Conservation (phyloP, 495 filamentous ascomycete genomes). For the Polyplosphaeria fusca region DNA sequence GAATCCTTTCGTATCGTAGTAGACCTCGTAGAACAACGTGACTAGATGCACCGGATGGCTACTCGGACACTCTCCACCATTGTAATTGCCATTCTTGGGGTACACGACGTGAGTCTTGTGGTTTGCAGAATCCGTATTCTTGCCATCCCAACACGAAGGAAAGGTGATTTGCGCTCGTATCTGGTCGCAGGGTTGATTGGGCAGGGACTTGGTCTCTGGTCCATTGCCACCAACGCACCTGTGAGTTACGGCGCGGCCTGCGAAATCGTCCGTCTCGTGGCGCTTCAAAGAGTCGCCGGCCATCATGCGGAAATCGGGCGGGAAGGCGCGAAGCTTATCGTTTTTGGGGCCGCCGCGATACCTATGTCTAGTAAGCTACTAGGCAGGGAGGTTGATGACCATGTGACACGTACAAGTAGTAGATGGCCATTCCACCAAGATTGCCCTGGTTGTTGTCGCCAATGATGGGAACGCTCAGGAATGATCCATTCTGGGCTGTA, state of each 20-base stretch:
- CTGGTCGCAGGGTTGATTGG: constrained; percentile 55
- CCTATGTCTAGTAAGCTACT: constrained; percentile 5
- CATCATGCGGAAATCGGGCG: constrained; percentile 70
- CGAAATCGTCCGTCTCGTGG: constrained; percentile 45
- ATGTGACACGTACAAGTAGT: constrained; percentile 58
- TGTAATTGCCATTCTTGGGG: constrained; percentile 47
- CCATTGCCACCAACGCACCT: constrained; percentile 52
- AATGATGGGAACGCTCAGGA: constrained; percentile 63
- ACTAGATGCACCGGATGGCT: constrained; percentile 60
- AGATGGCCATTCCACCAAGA: constrained; percentile 50
- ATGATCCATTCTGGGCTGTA: constrained; percentile 59
- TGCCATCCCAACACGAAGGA: constrained; percentile 50
- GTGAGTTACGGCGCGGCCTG: constrained; percentile 51
- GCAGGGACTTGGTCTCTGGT: constrained; percentile 51
- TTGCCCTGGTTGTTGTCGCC: constrained; percentile 53
- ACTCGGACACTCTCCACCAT: constrained; percentile 51
- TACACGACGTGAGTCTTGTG: constrained; percentile 60
- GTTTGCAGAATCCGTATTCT: constrained; percentile 48
- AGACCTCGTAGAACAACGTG: constrained; percentile 68
- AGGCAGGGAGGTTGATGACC: neutral
- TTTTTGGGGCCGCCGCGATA: constrained; percentile 57
- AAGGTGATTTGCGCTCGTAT: constrained; percentile 60
- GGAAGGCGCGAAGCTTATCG: constrained; percentile 64
- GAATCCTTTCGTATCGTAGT: constrained; percentile 60
- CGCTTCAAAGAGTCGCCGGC: constrained; percentile 59